Base-by-base conservation (phyloP, 768 basidiomycete genomes). In the Tricholoma sp. region DNA sequence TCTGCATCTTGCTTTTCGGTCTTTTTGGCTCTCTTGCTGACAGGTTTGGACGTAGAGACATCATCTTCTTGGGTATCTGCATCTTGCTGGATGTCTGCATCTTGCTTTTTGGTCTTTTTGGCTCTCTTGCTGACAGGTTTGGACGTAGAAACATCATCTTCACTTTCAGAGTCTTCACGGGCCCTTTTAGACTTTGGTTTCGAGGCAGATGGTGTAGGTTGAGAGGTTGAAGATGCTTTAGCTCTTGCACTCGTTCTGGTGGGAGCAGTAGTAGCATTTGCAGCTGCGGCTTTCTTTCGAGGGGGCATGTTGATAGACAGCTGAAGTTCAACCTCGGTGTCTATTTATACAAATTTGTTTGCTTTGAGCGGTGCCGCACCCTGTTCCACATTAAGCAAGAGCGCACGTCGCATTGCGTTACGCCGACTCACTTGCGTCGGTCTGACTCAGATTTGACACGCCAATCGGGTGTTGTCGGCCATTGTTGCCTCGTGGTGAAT, bases 211-310 rank as follows among this genome's bases (percentile, higher is more conserved):
- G 61, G 52, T 12, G 69, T 54, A 3, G 64, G 61, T 32, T 64
- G 59, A 15, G 69, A 56, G 7, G 68, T 62, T 20, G 67, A 52
- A 1, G 68, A 62, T 12, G 70, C 59, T 17, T 70, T 75, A 15
- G 59, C 68, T 55, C 76, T 69, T 20, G 75, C 68, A 57, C 75
- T 76, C 53, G 75, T 65, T 32, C 74, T 68, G 0, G 76, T 72
- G 18, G 72, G 68, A 7, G 70, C 70, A 50, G 68, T 53, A 36
- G 68, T 59, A 28, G 61, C 56, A 42, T 64, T 70, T 56, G 67
- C 61, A 52, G 68, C 60, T 32, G 72, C 57, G 37, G 72, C 63
- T 68, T 79, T 80, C 65, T 78, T 80, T 56, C 76, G 70, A 48
- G 80, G 76, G 57, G 77, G 74, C 77, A 79, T 80, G 54, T 55